Evolutionary conservation across 495 filamentous ascomycete genomes (phyloP), one percentile per base, ranked within the genome.

Genomic region (Terfezia boudieri): DNA sequence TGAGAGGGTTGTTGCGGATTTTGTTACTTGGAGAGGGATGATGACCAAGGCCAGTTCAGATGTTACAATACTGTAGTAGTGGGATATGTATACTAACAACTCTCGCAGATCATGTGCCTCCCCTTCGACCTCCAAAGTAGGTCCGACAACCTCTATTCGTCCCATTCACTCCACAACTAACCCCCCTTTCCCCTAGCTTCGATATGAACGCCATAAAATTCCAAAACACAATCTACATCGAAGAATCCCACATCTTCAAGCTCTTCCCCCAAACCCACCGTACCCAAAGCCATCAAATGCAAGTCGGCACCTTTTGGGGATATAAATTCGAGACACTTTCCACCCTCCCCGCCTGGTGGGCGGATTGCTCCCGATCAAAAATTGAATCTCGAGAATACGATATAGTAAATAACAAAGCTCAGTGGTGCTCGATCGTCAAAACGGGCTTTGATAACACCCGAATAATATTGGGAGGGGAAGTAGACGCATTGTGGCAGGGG

Each of bases 1-100:
- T 9, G 75, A 76, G 61, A 78, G 70, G 62, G 79, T 80, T 37
- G 77, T 84, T 48, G 80, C 81, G 9, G 81, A 94, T 57, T 64
- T 99, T 49, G 75, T 96, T 50, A 95, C 89, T 0, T 99, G 89
- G 89, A 71, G 90, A 61, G 90, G 90, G 20, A 95, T 99, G 86
- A 85, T 99, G 83, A 96, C 90, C 55, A 99, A 95, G 74, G 84
- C 7, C 26, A 32, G 26, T 32, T 32, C 26, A 32, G 26, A 32
- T 32, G 26, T 1, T 32, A 32, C 26, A 20, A 2, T 20, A 20
- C 20, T 2, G 20, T 20, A 20, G 20, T 32, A 32, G 26, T 32
- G 7, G 26, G 26, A 32, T 32, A 32, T 32, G 26, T 32, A 32
- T 32, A 32, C 26, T 32, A 32, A 32, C 7, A 32, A 32, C 26